Evolutionary conservation across 2,329 filamentous ascomycete species (phyloP), one percentile per base, ranked within the genome.

Genomic region (Cercospora zeae-maydis): DNA sequence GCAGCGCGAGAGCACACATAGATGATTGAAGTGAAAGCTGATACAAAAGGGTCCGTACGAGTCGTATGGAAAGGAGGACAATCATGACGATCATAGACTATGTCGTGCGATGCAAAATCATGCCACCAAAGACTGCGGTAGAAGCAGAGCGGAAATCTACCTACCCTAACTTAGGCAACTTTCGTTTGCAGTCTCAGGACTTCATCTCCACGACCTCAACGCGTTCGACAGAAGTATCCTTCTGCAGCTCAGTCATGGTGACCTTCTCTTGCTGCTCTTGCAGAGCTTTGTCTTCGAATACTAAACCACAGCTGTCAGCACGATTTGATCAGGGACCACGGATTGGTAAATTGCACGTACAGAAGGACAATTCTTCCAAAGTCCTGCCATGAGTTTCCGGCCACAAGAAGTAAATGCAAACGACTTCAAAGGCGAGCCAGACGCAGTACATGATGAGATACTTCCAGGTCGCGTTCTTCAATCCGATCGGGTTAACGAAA

Each of bases 321-420:
- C 21, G 30, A 64, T 42, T 31, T 13, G 8, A 30, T n/a, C 37
- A n/a, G 14, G 3, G 4, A 10, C 2, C 13, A 1, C 13, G 19
- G 30, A 2, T 45, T 27, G 27, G 10, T n/a, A 8, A 36, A 62
- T 31, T 16, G 27, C 3, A 72, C 75, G 74, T 71, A 78, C 76
- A 71, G 73, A 81, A 81, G 8, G 79, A 75, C 63, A 82, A 67
- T 59, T 82, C 80, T 68, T 81, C 79, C 24, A 81, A 71, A 0
- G 79, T 80, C 4, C 75, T 66, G 42, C 75, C 71, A 56, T 72
- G 64, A 27, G 78, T 78, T 66, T 81, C 79, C 0, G 79, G 80
- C 68, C 78, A 81, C 63, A 81, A 73, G 64, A 79, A 78, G 64
- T 73, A 81, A 52, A 81, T 75, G 55, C 78, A 77, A 9, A 73